Conservation (phyloP, 345 rosid genomes). For the Schrenkiella parvula region DNA sequence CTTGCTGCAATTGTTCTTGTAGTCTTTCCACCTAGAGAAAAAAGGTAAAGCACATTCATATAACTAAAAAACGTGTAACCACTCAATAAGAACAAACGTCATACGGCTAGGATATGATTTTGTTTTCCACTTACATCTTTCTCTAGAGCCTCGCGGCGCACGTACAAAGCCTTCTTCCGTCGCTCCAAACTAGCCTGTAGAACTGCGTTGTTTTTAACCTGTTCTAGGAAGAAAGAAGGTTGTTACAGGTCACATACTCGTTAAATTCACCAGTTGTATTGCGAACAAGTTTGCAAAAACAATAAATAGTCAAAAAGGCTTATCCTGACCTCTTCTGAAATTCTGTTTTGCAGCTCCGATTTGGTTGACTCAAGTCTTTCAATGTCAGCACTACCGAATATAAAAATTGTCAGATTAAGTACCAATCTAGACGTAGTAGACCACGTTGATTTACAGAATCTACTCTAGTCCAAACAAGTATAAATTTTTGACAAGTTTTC, state of each 20-base stretch:
- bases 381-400: conserved; percentile 53
- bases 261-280: not conserved
- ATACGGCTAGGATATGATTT: not conserved
- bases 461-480: not conserved
- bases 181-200: conserved; percentile 58
- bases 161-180: conserved; percentile 59
- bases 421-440: not conserved
- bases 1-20: conserved; percentile 70
- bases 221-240: conserved; percentile 5
- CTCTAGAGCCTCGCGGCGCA: conserved; percentile 67
- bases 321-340: conserved; percentile 61
- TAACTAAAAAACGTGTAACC: not conserved
- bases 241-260: conserved; percentile 2
- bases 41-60: conserved; percentile 9
- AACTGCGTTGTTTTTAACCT: conserved; percentile 63
- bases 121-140: conserved; percentile 54
- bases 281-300: not conserved
- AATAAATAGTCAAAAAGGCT: conserved; percentile 1
- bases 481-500: not conserved
- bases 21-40: conserved; percentile 68
- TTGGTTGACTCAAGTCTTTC: conserved; percentile 66
- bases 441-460: not conserved
- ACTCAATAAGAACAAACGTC: not conserved
- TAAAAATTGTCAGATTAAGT: not conserved
- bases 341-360: conserved; percentile 56